These are phyloP conservation scores for Pseudisothecium myosuroides DNA, from an alignment of 225 moss, liverwort and hornwort genomes.

Conservation along the genomic window DNA sequence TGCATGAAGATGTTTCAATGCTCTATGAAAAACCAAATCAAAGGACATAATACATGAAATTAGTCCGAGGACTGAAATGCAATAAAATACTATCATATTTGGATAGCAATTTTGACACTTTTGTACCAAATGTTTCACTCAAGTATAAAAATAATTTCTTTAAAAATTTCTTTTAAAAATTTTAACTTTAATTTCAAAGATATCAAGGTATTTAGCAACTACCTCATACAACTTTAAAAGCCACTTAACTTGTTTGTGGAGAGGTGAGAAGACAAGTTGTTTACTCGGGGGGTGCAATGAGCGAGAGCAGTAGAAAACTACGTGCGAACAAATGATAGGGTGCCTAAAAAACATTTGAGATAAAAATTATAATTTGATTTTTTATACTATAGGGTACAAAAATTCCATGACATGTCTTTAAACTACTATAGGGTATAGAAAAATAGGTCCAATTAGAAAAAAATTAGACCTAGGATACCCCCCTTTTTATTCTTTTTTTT, in stretches of 20 bases:
- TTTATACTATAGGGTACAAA: no score
- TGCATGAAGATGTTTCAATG: not conserved
- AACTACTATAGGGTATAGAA: no score
- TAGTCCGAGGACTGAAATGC: not conserved
- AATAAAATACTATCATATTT: not conserved
- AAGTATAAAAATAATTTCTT: not conserved
- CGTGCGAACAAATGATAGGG: no score
- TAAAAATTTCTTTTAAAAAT: not conserved
- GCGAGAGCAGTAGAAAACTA: no score
- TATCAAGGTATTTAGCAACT: not conserved
- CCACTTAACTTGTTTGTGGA: fast-evolving
- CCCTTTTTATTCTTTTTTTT: no score
- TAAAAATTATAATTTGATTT: no score
- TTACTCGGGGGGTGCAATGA: no score
- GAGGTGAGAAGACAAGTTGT: not conserved
- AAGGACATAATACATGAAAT: not conserved
- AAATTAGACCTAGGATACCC: no score
- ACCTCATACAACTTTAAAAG: not conserved
- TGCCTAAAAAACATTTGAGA: no score
- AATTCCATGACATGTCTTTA: no score
- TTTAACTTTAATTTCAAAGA: not conserved
- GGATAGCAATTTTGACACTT: not conserved
- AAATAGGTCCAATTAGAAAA: no score
- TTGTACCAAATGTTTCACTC: not conserved
- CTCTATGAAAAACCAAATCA: not conserved